Evolutionary conservation across 345 rosid species (phyloP).

Genomic region (Turritis glabra): DNA sequence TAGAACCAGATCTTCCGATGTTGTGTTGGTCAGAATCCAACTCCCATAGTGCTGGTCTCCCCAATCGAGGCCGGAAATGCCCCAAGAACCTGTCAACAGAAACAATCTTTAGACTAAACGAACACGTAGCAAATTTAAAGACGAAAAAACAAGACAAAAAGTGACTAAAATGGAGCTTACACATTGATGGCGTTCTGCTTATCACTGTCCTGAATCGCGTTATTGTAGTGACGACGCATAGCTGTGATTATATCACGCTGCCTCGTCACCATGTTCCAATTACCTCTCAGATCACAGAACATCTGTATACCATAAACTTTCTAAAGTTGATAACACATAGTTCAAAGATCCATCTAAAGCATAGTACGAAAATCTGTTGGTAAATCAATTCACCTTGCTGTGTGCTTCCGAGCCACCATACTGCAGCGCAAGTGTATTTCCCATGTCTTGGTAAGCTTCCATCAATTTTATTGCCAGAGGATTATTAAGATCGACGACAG

Average conservation of each 20-base stretch:
- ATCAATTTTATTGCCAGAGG: constrained; percentile 70
- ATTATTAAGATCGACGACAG: constrained; percentile 57
- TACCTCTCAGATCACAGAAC: constrained; percentile 38
- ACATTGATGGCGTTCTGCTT: constrained; percentile 42
- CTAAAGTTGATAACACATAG: constrained; percentile 1
- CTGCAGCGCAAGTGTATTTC: constrained; percentile 84
- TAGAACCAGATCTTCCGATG: constrained; percentile 32
- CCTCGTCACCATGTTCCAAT: constrained; percentile 28
- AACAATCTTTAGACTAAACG: neutral
- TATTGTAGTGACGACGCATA: constrained; percentile 32
- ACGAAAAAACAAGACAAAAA: neutral
- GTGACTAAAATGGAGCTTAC: constrained; percentile 15
- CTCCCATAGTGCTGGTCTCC: constrained; percentile 36
- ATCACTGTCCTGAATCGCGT: constrained; percentile 29
- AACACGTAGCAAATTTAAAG: neutral
- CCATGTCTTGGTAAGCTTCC: constrained; percentile 75
- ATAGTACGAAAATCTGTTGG: neutral
- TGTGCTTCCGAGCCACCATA: constrained; percentile 98
- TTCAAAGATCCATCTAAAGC: constrained; percentile 2
- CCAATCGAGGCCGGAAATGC: constrained; percentile 36
- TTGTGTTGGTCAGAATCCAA: constrained; percentile 36
- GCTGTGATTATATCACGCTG: constrained; percentile 35
- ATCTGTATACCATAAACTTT: constrained; percentile 27
- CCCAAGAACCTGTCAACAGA: constrained; percentile 38
- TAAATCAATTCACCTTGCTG: constrained; percentile 57